These are phyloP conservation scores for Lathyrus tuberosus DNA, from an alignment of 306 rosid species.

Conservation along the genomic window DNA sequence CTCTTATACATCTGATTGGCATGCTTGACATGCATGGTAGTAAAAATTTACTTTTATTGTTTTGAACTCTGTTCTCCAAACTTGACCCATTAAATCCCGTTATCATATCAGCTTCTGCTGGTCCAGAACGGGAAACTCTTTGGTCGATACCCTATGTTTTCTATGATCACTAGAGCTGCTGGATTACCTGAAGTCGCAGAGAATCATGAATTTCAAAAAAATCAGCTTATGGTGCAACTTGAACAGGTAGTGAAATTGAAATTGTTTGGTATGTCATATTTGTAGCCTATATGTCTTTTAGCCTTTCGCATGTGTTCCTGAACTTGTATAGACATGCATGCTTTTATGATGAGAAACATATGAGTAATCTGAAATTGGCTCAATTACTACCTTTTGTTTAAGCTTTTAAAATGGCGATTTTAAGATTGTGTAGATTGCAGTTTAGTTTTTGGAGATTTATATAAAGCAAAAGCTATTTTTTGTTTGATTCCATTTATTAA, in stretches of 20 bases:
- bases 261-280: constrained; percentile 28
- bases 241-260: constrained; percentile 70
- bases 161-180: constrained; percentile 75
- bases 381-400: too few relatives aligned
- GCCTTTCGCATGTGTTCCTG: constrained; percentile 1
- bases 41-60: constrained; percentile 29
- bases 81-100: constrained; percentile 47
- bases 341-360: constrained; percentile 15
- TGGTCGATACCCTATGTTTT: constrained; percentile 73
- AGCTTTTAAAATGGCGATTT: too few relatives aligned
- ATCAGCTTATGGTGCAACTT: constrained; percentile 70
- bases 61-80: constrained; percentile 37
- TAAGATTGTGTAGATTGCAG: too few relatives aligned
- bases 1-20: constrained; percentile 19
- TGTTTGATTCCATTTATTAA: neutral
- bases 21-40: constrained; percentile 9
- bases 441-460: neutral
- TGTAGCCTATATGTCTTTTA: neutral
- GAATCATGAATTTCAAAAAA: constrained; percentile 77
- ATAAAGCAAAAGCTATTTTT: neutral
- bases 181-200: constrained; percentile 72
- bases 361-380: too few relatives aligned
- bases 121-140: constrained; percentile 92
- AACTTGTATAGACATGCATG: constrained; percentile 22
- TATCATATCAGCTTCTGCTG: constrained; percentile 77